Evolutionary conservation across 2,329 filamentous ascomycete genomes (phyloP).

Genomic region (Fusarium cicatricum): DNA sequence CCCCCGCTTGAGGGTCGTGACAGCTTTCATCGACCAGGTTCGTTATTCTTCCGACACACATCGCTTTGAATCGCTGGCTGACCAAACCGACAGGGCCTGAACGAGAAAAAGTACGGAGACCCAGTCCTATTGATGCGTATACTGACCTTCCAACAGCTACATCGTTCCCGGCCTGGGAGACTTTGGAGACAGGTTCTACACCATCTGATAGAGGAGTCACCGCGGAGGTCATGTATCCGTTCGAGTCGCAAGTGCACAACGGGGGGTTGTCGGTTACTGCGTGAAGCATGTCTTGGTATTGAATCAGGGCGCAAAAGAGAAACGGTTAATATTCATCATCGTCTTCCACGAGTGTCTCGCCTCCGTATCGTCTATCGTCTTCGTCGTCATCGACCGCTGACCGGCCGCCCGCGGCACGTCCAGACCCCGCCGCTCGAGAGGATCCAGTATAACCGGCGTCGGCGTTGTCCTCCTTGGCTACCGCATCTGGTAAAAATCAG

Average conservation of each 20-base stretch:
- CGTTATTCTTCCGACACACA: slow-evolving; percentile 30
- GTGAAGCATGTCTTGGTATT: slow-evolving; percentile 32
- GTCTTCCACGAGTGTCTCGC: slow-evolving; percentile 48
- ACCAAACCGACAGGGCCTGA: slow-evolving; percentile 68
- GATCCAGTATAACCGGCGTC: slow-evolving; percentile 43
- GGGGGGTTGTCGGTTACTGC: slow-evolving; percentile 19
- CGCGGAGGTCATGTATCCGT: slow-evolving; percentile 18
- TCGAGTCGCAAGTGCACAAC: slow-evolving; percentile 18
- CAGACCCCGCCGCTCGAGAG: slow-evolving; percentile 36
- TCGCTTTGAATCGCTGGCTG: slow-evolving; percentile 24
- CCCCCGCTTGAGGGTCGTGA: slow-evolving; percentile 89
- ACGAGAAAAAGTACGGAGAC: slow-evolving; percentile 86
- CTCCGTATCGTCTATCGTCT: slow-evolving; percentile 62
- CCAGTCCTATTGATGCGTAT: slow-evolving; percentile 16
- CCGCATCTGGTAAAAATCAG: slow-evolving; percentile 52
- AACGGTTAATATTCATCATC: slow-evolving; percentile 64
- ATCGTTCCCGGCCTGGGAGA: slow-evolving; percentile 94
- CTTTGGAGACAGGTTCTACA: slow-evolving; percentile 96
- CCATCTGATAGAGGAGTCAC: slow-evolving; percentile 64
- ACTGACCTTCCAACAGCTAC: slow-evolving; percentile 70
- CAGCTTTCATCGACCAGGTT: slow-evolving; percentile 90
- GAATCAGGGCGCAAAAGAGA: slow-evolving; percentile 30
- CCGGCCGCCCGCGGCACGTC: slow-evolving; percentile 37
- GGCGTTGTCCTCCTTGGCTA: slow-evolving; percentile 57
- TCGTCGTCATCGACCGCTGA: slow-evolving; percentile 54